Percentiles rank a stretch among this genome's conserved stretches.
phyloP scores from a whole-genome alignment of 225 moss, liverwort and hornwort species.

The Antitrichia curtipendula region DNA sequence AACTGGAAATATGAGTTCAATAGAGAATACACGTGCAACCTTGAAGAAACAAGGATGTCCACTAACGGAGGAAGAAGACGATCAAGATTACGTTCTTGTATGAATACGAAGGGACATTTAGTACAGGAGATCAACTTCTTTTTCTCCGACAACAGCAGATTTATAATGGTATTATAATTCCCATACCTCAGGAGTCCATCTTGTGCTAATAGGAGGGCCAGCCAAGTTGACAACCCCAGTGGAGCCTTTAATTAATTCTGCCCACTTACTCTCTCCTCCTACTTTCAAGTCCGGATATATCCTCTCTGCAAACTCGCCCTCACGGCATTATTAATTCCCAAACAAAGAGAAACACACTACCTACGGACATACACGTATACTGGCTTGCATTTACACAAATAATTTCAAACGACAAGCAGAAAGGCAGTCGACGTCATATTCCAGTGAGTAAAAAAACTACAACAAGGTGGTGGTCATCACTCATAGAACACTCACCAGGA shows the following conservation, averaged over 20 bases:
- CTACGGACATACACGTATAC: neutral
- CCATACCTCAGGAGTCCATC: conserved; percentile 76
- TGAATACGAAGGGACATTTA: neutral
- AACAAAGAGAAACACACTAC: neutral
- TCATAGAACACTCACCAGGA: conserved; percentile 30
- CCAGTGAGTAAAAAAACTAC: neutral
- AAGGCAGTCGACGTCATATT: neutral
- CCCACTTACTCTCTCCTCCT: conserved; percentile 69
- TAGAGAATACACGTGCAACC: neutral
- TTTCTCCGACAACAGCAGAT: neutral
- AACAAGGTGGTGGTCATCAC: neutral
- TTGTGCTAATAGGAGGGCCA: conserved; percentile 77
- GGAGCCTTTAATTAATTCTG: conserved; percentile 55
- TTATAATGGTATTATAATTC: neutral
- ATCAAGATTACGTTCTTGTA: neutral
- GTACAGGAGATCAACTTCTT: neutral
- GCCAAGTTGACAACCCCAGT: conserved; percentile 94
- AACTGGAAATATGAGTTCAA: neutral
- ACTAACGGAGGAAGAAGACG: neutral
- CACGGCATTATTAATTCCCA: neutral
- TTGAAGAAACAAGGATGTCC: neutral
- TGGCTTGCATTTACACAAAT: neutral
- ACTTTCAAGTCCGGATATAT: conserved; percentile 55
- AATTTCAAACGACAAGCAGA: neutral
- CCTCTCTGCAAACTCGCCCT: conserved; percentile 24